Base-by-base conservation (phyloP, 305 asterid genomes). In the Withania somnifera region DNA sequence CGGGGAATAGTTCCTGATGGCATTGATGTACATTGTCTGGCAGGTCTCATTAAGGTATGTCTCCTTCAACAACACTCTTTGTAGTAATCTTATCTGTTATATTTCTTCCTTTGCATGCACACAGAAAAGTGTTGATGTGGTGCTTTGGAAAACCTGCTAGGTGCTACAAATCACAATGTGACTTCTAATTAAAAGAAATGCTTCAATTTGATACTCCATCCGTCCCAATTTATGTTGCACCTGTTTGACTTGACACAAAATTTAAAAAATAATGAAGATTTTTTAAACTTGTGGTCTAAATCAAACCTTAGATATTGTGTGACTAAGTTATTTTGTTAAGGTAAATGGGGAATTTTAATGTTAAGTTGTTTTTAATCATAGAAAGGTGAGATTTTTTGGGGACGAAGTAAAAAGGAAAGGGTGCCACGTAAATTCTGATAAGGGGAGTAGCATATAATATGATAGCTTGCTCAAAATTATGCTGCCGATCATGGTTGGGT, bases 21-120 rank as follows among this genome's bases (percentile, higher is more conserved):
- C 84, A 89, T 92, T 52, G 98, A 94, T 60, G 98, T 96, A 81
- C 98, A 96, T 88, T 96, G 99, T 86, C 88, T 96, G 89, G 98
- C 95, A 1, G 99, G 98, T 64, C 92, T 96, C 30, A 91, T 96
- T 86, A 96, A 96, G 98, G 98, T 95, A 75, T 6, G 19, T 14
- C 56, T 71, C 58, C 58, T 71, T 45, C 52, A 67, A 11, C 77
- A 10, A 36, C 30, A n/a, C 77, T 19, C 52, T 34, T 67, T 24
- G 8, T 22, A 58, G 30, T 69, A 69, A 69, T 69, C 36, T 22
- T 69, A 47, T 67, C 30, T n/a, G 19, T 6, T 1, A 36, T 36
- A 45, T 22, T 71, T 73, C 40, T 4, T 50, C 79, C 58, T 24
- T 45, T 4, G 79, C 26, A 30, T 15, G 34, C 20, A 0, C 40